Conservation (phyloP, 176 grass and related monocot species). For the Rhynchospora tenuis region DNA sequence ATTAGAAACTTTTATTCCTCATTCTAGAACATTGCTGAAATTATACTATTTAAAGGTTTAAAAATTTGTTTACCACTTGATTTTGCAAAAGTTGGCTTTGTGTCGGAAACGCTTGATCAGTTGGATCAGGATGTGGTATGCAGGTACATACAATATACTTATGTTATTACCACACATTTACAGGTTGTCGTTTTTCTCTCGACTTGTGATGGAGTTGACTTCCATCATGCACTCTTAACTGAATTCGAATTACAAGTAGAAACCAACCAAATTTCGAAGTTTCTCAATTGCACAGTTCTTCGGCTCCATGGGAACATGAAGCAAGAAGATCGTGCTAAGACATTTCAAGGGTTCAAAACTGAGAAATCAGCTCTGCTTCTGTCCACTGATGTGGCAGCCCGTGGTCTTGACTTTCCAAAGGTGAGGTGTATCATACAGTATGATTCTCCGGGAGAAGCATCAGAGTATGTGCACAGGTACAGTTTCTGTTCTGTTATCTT, state of each 20-base stretch:
- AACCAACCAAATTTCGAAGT: slow-evolving; percentile 40
- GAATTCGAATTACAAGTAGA: slow-evolving; percentile 50
- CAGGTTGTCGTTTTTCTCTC: slow-evolving; percentile 93
- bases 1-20: not conserved
- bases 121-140: not conserved
- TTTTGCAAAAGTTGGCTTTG: not conserved
- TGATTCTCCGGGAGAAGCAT: slow-evolving; percentile 95
- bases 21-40: not conserved
- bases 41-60: not conserved
- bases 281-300: slow-evolving; percentile 66
- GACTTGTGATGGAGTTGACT: slow-evolving; percentile 87
- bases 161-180: slow-evolving; percentile 11
- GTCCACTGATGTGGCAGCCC: slow-evolving; percentile 80
- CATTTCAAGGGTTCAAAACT: slow-evolving; percentile 69
- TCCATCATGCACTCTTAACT: slow-evolving; percentile 65
- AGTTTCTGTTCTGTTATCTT: slow-evolving; percentile 3
- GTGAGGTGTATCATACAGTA: slow-evolving; percentile 91
- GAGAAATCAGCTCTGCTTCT: slow-evolving; percentile 90
- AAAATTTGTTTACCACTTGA: not conserved
- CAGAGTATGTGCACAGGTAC: slow-evolving; percentile 97
- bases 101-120: not conserved
- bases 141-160: not conserved
- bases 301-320: slow-evolving; percentile 91
- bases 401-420: slow-evolving; percentile 92
- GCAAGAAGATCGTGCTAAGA: slow-evolving; percentile 72